phyloP scores from a whole-genome alignment of 1,284 basidiomycete genomes.

The Cryptococcus wingfieldii region DNA sequence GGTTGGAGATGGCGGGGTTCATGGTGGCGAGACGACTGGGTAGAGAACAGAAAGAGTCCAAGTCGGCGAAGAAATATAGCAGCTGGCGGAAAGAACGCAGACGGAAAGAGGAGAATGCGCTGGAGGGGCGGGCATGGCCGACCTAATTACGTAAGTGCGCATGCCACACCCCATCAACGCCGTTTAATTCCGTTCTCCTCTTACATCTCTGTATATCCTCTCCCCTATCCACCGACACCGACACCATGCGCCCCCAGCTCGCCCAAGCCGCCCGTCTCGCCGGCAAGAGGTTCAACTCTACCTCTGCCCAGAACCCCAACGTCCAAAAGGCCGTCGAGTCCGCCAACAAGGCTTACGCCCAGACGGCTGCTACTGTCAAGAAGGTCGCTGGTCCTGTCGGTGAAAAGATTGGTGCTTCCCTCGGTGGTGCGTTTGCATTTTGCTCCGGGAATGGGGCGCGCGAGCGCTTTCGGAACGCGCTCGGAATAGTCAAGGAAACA shows the following conservation, averaged over 20 bases:
- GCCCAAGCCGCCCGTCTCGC: slow-evolving; percentile 14
- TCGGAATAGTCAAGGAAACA: background rate
- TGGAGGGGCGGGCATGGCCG: background rate
- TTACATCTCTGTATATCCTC: background rate
- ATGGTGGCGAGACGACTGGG: slow-evolving; percentile 13
- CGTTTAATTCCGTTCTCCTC: background rate
- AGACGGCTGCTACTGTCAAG: slow-evolving; percentile 37
- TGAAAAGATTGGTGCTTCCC: slow-evolving; percentile 38
- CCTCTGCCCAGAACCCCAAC: slow-evolving; percentile 32
- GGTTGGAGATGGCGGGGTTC: slow-evolving; percentile 56
- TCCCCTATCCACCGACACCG: slow-evolving; percentile 1
- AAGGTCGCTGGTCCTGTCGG: slow-evolving; percentile 47
- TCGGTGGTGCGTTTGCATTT: slow-evolving; percentile 40
- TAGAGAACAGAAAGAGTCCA: background rate
- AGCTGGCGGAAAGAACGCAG: too few relatives aligned
- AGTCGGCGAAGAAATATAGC: background rate
- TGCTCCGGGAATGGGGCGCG: background rate
- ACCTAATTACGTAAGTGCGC: background rate
- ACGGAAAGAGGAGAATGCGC: background rate
- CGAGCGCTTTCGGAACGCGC: background rate
- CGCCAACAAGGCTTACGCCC: slow-evolving; percentile 35
- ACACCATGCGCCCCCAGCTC: slow-evolving; percentile 19
- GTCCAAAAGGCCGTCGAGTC: slow-evolving; percentile 44
- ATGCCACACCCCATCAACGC: slow-evolving; percentile 1
- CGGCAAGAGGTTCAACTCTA: slow-evolving; percentile 27